Percentiles rank a stretch among this genome's conserved stretches.
These are phyloP conservation scores for Hymenoscyphus repandus DNA, from an alignment of 2,329 filamentous ascomycete genomes.

Conservation along the genomic window DNA sequence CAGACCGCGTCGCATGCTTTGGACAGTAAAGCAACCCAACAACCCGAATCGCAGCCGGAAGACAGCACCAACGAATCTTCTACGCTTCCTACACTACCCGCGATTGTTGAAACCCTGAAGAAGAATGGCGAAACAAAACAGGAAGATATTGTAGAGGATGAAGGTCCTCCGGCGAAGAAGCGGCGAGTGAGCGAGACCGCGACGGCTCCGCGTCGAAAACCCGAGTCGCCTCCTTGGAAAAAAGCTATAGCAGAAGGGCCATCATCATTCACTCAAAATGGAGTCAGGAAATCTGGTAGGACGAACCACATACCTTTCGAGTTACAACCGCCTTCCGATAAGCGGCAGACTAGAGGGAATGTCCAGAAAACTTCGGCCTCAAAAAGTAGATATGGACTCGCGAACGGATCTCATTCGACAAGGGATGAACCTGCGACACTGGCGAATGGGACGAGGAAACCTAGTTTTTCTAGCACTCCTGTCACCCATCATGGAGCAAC, in stretches of 20 bases:
- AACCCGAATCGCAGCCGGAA: conserved; percentile 16
- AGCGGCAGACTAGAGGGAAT: conserved; percentile 46
- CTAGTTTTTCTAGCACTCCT: conserved; percentile 14
- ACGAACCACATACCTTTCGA: conserved; percentile 54
- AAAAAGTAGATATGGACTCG: conserved; percentile 24
- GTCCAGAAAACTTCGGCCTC: conserved; percentile 31
- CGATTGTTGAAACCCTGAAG: conserved; percentile 22
- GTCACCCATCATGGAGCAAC: conserved; percentile 16
- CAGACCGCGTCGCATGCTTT: conserved; percentile 31
- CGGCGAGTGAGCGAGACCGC: conserved; percentile 52
- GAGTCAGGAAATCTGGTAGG: conserved; percentile 61
- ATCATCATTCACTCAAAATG: conserved; percentile 74
- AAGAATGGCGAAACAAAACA: conserved; percentile 29
- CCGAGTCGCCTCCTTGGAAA: conserved; percentile 89
- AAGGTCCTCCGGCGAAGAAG: conserved; percentile 57
- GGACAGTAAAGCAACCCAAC: conserved; percentile 26
- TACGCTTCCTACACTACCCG: conserved; percentile 18
- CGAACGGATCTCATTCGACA: conserved; percentile 17
- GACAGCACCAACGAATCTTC: conserved; percentile 12
- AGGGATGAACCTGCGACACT: conserved; percentile 17
- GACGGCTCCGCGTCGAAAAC: conserved; percentile 43
- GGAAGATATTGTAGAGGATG: conserved; percentile 27
- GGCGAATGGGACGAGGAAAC: conserved; percentile 21
- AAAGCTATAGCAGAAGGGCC: conserved; percentile 78
- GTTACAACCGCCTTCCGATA: conserved; percentile 43